These are phyloP conservation scores for Diaporthe humulicola DNA, from an alignment of 2,329 filamentous ascomycete genomes.

Conservation along the genomic window DNA sequence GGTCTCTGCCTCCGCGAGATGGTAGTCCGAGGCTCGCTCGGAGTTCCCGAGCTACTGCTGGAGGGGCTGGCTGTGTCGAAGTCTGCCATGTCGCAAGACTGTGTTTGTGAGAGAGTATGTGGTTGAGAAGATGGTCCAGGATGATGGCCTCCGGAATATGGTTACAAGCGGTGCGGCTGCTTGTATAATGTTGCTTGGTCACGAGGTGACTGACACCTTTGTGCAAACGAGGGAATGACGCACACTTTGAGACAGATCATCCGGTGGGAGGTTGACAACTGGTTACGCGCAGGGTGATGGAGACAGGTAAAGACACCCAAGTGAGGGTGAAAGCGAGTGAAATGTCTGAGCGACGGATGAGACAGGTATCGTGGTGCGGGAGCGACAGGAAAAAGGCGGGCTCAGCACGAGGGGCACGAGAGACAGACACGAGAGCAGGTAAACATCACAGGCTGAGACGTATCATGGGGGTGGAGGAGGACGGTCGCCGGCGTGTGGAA, in stretches of 20 bases:
- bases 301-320: slow-evolving; percentile 7
- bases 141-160: not conserved
- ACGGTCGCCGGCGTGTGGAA: slow-evolving; percentile 2
- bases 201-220: slow-evolving; percentile 23
- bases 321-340: slow-evolving; percentile 9
- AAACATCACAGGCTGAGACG: slow-evolving; percentile 32
- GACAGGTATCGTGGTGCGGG: slow-evolving; percentile 34
- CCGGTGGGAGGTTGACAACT: not conserved
- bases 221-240: slow-evolving; percentile 34
- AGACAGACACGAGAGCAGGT: slow-evolving; percentile 23
- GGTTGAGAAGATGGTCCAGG: not conserved
- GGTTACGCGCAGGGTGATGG: slow-evolving; percentile 29
- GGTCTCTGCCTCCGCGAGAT: slow-evolving; percentile 53
- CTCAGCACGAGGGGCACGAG: slow-evolving; percentile 30
- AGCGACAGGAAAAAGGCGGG: slow-evolving; percentile 29
- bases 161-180: not conserved
- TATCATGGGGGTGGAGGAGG: slow-evolving; percentile 17
- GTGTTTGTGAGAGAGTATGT: not conserved
- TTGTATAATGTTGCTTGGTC: slow-evolving; percentile 29
- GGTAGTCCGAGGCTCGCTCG: slow-evolving; percentile 40
- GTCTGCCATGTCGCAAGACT: slow-evolving; percentile 12
- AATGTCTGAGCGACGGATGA: slow-evolving; percentile 32
- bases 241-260: slow-evolving; percentile 29
- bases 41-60: not conserved
- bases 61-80: slow-evolving; percentile 6